A percentile compares a stretch with the other conserved stretches of the same genome.
These are phyloP conservation scores for Trichophyton simii DNA, from an alignment of 2,329 filamentous ascomycete genomes.

Conservation along the genomic window DNA sequence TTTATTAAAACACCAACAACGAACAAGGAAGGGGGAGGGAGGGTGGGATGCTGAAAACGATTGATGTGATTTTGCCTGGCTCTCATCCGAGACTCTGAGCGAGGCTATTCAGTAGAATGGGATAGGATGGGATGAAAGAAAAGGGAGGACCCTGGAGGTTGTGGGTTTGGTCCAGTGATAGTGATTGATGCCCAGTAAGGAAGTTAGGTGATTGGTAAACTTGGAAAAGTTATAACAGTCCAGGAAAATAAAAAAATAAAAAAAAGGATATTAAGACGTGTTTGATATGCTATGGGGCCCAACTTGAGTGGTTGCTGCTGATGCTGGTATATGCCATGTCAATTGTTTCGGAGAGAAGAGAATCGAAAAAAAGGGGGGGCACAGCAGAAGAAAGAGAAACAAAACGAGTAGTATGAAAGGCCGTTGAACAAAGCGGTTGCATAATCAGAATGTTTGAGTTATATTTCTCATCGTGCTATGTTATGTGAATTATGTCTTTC, in stretches of 20 bases:
- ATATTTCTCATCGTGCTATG: neutral
- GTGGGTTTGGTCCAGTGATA: neutral
- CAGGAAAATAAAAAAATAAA: neutral
- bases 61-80: too few relatives aligned
- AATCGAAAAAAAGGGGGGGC: neutral
- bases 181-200: too few relatives aligned
- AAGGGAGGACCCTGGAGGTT: neutral
- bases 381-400: neutral
- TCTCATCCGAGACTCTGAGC: too few relatives aligned
- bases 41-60: neutral
- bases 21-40: neutral
- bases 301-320: too few relatives aligned
- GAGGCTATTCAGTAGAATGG: neutral
- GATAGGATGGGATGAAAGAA: neutral
- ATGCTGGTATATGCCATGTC: neutral
- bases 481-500: conserved; percentile 12
- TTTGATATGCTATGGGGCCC: neutral
- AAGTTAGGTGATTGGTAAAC: neutral
- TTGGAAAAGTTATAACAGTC: neutral
- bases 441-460: neutral
- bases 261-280: neutral
- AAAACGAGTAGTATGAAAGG: neutral
- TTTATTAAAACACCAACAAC: neutral
- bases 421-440: neutral
- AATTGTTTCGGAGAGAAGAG: neutral